A percentile compares a stretch with the other conserved stretches of the same genome.
Conservation (phyloP, 352 stramenopile species). For the Phytopythium montanum region DNA sequence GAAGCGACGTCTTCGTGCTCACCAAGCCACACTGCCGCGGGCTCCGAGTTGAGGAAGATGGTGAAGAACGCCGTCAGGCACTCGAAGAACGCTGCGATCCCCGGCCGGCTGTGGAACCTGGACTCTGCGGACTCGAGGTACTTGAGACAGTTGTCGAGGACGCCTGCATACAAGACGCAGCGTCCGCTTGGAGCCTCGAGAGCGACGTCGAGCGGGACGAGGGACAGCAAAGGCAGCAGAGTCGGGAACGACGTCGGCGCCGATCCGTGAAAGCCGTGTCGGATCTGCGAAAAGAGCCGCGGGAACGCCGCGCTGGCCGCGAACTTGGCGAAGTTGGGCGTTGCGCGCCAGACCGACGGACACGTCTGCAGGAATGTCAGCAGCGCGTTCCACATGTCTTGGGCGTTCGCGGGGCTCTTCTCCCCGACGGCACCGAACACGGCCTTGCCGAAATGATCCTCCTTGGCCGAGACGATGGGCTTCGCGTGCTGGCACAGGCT, state of each 20-base stretch:
- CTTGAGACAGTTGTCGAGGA: conserved; percentile 70
- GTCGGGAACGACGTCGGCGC: conserved; percentile 61
- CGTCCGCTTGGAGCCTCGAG: conserved; percentile 34
- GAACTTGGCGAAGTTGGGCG: conserved; percentile 55
- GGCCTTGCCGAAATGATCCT: conserved; percentile 70
- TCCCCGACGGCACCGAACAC: conserved; percentile 65
- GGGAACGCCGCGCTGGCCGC: conserved; percentile 56
- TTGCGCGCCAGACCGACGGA: conserved; percentile 36
- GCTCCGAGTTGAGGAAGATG: conserved; percentile 50
- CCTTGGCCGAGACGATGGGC: conserved; percentile 31
- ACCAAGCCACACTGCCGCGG: conserved; percentile 27
- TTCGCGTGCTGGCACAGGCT: conserved; percentile 43
- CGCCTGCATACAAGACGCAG: conserved; percentile 51
- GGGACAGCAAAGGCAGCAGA: conserved; percentile 66
- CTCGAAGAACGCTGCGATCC: conserved; percentile 65
- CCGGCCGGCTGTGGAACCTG: conserved; percentile 46
- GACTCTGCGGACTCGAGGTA: conserved; percentile 56
- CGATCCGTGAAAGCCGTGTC: conserved; percentile 77
- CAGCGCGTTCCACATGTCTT: conserved; percentile 70
- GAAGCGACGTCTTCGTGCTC: conserved; percentile 14
- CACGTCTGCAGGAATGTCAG: conserved; percentile 67
- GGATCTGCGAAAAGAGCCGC: conserved; percentile 63
- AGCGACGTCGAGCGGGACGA: conserved; percentile 59
- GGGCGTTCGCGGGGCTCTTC: conserved; percentile 63
- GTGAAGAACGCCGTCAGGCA: conserved; percentile 66